These are phyloP conservation scores for Pichiaceae sp. DNA, from an alignment of 1,139 yeast genomes.

Conservation along the genomic window DNA sequence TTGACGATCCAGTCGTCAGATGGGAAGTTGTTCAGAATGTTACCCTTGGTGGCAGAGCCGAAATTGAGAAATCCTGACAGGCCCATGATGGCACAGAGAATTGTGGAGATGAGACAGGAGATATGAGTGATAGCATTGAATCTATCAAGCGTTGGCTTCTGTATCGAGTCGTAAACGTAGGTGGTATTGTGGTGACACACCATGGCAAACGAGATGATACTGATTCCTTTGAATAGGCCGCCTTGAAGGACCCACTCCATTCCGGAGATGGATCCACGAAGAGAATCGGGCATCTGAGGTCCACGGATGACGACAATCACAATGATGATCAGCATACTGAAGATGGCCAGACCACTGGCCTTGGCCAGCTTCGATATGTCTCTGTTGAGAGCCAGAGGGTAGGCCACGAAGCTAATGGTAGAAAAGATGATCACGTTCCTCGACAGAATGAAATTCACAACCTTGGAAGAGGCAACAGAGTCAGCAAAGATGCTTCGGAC, in stretches of 20 bases:
- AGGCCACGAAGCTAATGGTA: slow-evolving; percentile 67
- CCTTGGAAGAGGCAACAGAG: slow-evolving; percentile 32
- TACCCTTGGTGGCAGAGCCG: slow-evolving; percentile 75
- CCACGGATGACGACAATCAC: slow-evolving; percentile 67
- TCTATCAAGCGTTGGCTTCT: slow-evolving; percentile 64
- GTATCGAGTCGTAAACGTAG: slow-evolving; percentile 77
- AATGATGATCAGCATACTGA: slow-evolving; percentile 78
- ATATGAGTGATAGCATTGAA: slow-evolving; percentile 75
- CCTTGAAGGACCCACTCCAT: slow-evolving; percentile 49
- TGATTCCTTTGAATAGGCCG: slow-evolving; percentile 77
- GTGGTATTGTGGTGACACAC: slow-evolving; percentile 95
- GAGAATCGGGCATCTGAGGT: slow-evolving; percentile 43
- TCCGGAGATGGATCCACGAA: slow-evolving; percentile 39
- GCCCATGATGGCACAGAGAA: slow-evolving; percentile 75
- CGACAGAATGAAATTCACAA: slow-evolving; percentile 43
- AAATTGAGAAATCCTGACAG: slow-evolving; percentile 71
- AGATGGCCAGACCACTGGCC: slow-evolving; percentile 78
- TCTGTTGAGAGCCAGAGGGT: slow-evolving; percentile 72
- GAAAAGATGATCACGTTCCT: slow-evolving; percentile 62
- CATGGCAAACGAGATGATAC: slow-evolving; percentile 86
- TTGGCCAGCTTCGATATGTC: slow-evolving; percentile 83
- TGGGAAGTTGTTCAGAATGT: slow-evolving; percentile 78
- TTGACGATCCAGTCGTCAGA: slow-evolving; percentile 66
- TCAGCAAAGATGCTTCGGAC: slow-evolving; percentile 57
- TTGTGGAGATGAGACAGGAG: slow-evolving; percentile 73